Conservation (phyloP, 2,329 filamentous ascomycete genomes). For the Stromatinia cepivora region DNA sequence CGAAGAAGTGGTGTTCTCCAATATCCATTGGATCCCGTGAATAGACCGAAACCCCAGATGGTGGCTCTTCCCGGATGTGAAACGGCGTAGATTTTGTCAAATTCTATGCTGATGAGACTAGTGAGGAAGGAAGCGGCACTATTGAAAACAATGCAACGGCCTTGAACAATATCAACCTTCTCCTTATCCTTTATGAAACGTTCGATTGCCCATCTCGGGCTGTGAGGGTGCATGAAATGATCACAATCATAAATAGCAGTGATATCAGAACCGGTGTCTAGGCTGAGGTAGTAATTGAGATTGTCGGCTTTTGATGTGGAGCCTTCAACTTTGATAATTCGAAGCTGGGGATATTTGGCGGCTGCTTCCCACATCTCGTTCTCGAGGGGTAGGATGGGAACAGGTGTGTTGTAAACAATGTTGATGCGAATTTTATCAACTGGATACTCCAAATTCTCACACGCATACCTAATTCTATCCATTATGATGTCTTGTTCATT, state of each 20-base stretch:
- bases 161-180: slow-evolving; percentile 50
- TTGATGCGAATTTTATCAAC: slow-evolving; percentile 49
- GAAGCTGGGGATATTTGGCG: slow-evolving; percentile 44
- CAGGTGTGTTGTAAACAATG: slow-evolving; percentile 52
- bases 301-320: slow-evolving; percentile 53
- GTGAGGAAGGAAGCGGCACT: slow-evolving; percentile 47
- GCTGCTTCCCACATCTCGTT: slow-evolving; percentile 45
- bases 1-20: slow-evolving; percentile 48
- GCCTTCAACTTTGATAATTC: slow-evolving; percentile 49
- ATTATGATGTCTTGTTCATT: slow-evolving; percentile 53
- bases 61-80: slow-evolving; percentile 50
- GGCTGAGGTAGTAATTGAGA: slow-evolving; percentile 49
- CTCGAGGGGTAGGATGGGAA: slow-evolving; percentile 48
- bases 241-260: slow-evolving; percentile 53
- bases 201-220: slow-evolving; percentile 50
- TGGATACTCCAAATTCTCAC: slow-evolving; percentile 50
- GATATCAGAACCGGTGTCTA: slow-evolving; percentile 48
- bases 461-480: slow-evolving; percentile 48
- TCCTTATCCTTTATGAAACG: slow-evolving; percentile 45
- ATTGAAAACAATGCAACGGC: slow-evolving; percentile 52
- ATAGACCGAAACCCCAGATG: slow-evolving; percentile 51
- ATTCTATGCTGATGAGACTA: slow-evolving; percentile 51
- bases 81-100: slow-evolving; percentile 54
- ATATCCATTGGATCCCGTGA: slow-evolving; percentile 49
- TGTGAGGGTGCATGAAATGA: slow-evolving; percentile 52